A percentile compares a stretch with the other conserved stretches of the same genome.
phyloP scores from a whole-genome alignment of 2,329 filamentous ascomycete species.

The Phialophora macrospora region DNA sequence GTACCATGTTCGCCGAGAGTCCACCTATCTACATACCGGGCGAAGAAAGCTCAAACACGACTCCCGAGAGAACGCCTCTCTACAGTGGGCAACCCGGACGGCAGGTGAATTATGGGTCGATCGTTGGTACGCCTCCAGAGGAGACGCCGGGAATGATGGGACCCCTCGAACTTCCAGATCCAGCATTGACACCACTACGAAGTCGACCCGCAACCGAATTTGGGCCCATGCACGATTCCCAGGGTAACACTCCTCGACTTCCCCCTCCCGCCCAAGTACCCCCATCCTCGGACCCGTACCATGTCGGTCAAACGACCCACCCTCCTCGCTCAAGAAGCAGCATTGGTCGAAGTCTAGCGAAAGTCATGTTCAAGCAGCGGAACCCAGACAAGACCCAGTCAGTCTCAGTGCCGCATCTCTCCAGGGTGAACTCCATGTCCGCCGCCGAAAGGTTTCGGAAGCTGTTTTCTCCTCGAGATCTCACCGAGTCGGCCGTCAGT shows the following conservation, averaged over 20 bases:
- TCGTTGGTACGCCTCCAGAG: slow-evolving; percentile 57
- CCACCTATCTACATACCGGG: slow-evolving; percentile 48
- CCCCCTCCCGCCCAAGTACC: slow-evolving; percentile 31
- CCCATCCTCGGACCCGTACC: slow-evolving; percentile 29
- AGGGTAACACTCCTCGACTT: slow-evolving; percentile 15
- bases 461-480: slow-evolving; percentile 43
- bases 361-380: slow-evolving; percentile 28
- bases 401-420: slow-evolving; percentile 23
- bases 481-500: slow-evolving; percentile 48
- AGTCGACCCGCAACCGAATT: slow-evolving; percentile 15
- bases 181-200: slow-evolving; percentile 58
- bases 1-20: slow-evolving; percentile 41
- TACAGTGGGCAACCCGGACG: slow-evolving; percentile 13
- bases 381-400: slow-evolving; percentile 24
- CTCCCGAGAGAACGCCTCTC: slow-evolving; percentile 31
- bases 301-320: slow-evolving; percentile 28
- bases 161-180: slow-evolving; percentile 65
- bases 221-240: neutral
- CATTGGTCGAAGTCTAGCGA: slow-evolving; percentile 25
- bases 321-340: slow-evolving; percentile 19
- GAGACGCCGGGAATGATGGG: slow-evolving; percentile 45
- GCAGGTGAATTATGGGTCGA: slow-evolving; percentile 64
- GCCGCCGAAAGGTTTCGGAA: slow-evolving; percentile 47
- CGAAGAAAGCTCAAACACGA: slow-evolving; percentile 40
- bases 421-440: slow-evolving; percentile 41